Evolutionary conservation across 2,329 filamentous ascomycete genomes (phyloP).

Genomic region (Sporothrix variecibatus): DNA sequence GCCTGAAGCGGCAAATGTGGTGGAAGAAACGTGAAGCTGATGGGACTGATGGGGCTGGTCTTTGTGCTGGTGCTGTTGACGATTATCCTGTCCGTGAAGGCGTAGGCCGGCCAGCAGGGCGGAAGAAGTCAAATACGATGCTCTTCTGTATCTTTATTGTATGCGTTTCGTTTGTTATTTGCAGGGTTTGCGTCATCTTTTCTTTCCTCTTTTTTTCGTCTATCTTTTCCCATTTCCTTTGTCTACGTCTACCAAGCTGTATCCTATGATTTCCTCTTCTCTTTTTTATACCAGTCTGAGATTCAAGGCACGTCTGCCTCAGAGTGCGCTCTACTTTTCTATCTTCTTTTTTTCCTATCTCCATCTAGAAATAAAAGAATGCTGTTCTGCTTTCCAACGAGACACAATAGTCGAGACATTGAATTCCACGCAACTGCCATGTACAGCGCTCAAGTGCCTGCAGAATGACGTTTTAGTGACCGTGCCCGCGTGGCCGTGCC

Average conservation of each 20-base stretch:
- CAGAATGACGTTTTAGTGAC: conserved; percentile 12
- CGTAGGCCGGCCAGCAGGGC: conserved; percentile 10
- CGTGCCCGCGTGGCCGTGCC: background rate
- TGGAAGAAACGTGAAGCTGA: conserved; percentile 99
- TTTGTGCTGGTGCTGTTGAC: conserved; percentile 59
- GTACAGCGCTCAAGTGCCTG: conserved; percentile 5
- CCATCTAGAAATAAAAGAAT: background rate
- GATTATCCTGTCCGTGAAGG: conserved; percentile 57
- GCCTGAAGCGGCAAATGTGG: conserved; percentile 93
- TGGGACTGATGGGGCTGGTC: conserved; percentile 75
- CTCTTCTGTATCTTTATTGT: background rate
- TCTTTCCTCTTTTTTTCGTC: background rate
- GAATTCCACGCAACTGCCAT: background rate
- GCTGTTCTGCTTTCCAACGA: background rate
- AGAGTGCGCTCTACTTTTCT: background rate
- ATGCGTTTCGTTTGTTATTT: background rate
- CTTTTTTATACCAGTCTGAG: conserved; percentile 3
- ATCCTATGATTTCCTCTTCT: background rate
- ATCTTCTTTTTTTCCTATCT: background rate
- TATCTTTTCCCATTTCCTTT: background rate
- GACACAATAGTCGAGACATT: background rate
- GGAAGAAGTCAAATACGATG: background rate
- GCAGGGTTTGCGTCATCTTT: background rate
- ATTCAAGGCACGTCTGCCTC: background rate
- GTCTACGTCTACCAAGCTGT: background rate